Base-by-base conservation (phyloP, 2,329 filamentous ascomycete genomes). In the Nigrograna mackinnonii region DNA sequence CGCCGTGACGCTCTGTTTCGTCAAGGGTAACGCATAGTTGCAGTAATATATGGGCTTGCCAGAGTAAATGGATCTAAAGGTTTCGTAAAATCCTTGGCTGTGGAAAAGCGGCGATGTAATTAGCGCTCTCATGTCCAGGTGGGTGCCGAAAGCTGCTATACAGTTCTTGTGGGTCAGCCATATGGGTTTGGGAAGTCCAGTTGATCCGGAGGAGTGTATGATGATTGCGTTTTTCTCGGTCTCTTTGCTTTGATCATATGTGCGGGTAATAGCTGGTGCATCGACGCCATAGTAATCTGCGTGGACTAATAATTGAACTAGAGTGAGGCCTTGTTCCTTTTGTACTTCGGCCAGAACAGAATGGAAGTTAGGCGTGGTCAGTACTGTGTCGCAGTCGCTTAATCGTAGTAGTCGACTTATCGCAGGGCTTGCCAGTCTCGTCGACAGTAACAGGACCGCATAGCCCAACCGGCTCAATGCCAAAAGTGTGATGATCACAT, bases 141-240 rank as follows among this genome's bases (percentile, higher is more conserved):
- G 45, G 9, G 47, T 48, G 5, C 49, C 44, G 32, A 54, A 61
- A 0, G 51, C 35, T 7, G 51, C 55, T 16, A 61, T 55, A 32
- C 52, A 55, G 39, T 49, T 55, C 16, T 45, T 73, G 58, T 86
- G 79, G 1, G 76, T 79, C 36, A 82, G 76, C 44, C 74, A 81
- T 34, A 86, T 84, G 0, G 82, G 81, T 47, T 85, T 85, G 0
- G 83, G 83, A 0, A 85, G 68, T 0, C 82, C 82, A 0, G 83
- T 84, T 0, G 78, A 82, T 6, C 83, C 82, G 14, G 70, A 73
- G 2, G 74, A 76, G 49, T 78, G 75, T n/a, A 79, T 57, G 26
- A 60, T 59, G 26, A 60, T 47, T 7, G 52, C 43, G 3, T 68
- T 36, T 74, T 76, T 68, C 64, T 71, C 3, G 58, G 66, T 42